These are phyloP conservation scores for Limonium bicolor DNA, from an alignment of 148 eudicot species.

Conservation along the genomic window DNA sequence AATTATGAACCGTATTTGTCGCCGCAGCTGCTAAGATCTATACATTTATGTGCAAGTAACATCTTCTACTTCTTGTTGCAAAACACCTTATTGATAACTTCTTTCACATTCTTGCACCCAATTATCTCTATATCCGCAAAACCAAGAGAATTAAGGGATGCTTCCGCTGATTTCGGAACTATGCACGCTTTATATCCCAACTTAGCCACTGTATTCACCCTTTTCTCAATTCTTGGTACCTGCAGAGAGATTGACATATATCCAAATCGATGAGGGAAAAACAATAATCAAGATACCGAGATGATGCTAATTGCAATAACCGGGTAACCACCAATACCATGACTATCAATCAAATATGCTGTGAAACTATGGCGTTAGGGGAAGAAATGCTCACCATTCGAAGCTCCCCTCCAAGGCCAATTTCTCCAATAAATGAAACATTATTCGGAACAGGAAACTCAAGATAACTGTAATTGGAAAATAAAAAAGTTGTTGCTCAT, in stretches of 20 bases:
- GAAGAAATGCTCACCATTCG: constrained; percentile 42
- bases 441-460: constrained; percentile 66
- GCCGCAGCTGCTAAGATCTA: too few species aligned
- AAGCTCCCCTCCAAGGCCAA: constrained; percentile 94
- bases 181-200: constrained; percentile 75
- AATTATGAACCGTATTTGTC: too few species aligned
- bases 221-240: constrained; percentile 87
- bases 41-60: too few species aligned
- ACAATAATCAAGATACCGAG: neutral
- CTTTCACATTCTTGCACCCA: constrained; percentile 69
- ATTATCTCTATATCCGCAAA: constrained; percentile 32
- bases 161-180: constrained; percentile 41
- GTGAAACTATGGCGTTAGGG: neutral
- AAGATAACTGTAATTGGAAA: constrained; percentile 72
- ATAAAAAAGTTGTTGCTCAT: too few species aligned
- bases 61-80: neutral
- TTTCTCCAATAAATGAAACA: constrained; percentile 88
- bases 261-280: neutral
- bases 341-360: neutral
- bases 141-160: constrained; percentile 26
- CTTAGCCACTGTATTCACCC: constrained; percentile 59
- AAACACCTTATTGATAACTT: constrained; percentile 62
- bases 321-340: neutral
- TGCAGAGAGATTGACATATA: constrained; percentile 9
- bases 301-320: neutral